A percentile compares a stretch with the other conserved stretches of the same genome.
These are phyloP conservation scores for Adansonia rubrostipa DNA, from an alignment of 441 rosid genomes.

Conservation along the genomic window DNA sequence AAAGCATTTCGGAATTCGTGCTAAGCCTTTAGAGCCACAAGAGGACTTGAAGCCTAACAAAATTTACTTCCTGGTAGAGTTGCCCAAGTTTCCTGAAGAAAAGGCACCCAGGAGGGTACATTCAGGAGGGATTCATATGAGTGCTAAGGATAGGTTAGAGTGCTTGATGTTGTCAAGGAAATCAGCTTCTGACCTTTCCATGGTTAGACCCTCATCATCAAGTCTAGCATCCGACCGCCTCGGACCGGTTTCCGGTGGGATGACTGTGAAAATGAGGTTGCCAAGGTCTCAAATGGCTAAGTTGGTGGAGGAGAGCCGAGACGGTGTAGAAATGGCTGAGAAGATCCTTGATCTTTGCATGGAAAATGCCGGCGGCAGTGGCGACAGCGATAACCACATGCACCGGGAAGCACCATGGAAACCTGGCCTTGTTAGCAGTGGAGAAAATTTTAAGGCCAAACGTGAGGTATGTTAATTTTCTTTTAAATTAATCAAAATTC, in stretches of 20 bases:
- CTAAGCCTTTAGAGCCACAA: neutral
- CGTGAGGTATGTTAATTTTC: slow-evolving; percentile 48
- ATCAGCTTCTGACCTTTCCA: slow-evolving; percentile 52
- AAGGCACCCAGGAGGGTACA: slow-evolving; percentile 52
- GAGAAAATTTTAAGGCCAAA: slow-evolving; percentile 39
- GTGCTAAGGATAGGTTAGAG: slow-evolving; percentile 68
- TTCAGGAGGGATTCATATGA: slow-evolving; percentile 53
- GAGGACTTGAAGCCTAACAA: neutral
- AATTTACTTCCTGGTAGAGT: neutral
- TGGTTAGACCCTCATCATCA: slow-evolving; percentile 29
- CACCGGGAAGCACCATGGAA: slow-evolving; percentile 28
- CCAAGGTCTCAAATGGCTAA: slow-evolving; percentile 54
- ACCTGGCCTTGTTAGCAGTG: slow-evolving; percentile 37
- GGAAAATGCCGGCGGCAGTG: slow-evolving; percentile 30
- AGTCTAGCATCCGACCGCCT: slow-evolving; percentile 22
- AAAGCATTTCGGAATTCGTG: neutral
- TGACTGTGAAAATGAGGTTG: slow-evolving; percentile 55
- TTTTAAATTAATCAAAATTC: neutral
- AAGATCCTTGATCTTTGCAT: slow-evolving; percentile 50
- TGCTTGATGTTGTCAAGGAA: slow-evolving; percentile 62
- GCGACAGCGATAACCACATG: neutral
- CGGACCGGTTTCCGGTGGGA: neutral
- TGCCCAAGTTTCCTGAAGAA: slow-evolving; percentile 41
- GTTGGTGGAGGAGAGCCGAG: slow-evolving; percentile 57
- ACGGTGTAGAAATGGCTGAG: slow-evolving; percentile 54